Evolutionary conservation across 192 early-diverging fungal species (phyloP).

Genomic region (Polychytrium aggregatum): DNA sequence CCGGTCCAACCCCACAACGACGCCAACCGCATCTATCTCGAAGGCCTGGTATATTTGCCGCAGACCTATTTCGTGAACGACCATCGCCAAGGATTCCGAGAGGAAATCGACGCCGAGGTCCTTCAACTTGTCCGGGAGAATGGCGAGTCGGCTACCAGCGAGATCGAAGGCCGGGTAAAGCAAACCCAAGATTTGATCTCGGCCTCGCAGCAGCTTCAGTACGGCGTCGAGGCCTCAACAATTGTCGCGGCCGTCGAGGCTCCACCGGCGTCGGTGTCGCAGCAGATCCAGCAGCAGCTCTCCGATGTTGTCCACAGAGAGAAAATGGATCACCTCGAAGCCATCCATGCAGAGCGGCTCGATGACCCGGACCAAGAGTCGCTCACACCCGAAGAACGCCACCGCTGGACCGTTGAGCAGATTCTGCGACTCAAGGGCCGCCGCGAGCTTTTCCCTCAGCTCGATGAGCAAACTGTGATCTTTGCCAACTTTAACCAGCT

Average conservation of each 20-base stretch:
- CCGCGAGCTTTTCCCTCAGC: constrained; percentile 67
- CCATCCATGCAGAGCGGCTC: constrained; percentile 1
- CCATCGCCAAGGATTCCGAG: constrained; percentile 83
- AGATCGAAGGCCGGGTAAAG: too few species aligned
- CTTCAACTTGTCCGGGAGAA: constrained; percentile 11
- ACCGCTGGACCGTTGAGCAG: constrained; percentile 68
- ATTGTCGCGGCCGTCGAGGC: not conserved
- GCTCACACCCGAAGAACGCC: constrained; percentile 6
- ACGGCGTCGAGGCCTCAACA: too few species aligned
- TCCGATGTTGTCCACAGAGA: not conserved
- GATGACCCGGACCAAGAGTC: constrained; percentile 11
- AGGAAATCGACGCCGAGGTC: constrained; percentile 47
- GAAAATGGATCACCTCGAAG: constrained; percentile 2
- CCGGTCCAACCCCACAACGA: constrained; percentile 10
- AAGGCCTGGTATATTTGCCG: constrained; percentile 86
- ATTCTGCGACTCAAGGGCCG: constrained; percentile 74
- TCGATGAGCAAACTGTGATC: constrained; percentile 74
- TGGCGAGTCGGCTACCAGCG: constrained; percentile 6
- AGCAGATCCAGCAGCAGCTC: not conserved
- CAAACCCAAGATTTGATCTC: too few species aligned
- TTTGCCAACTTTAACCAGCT: constrained; percentile 97
- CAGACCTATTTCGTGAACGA: constrained; percentile 92
- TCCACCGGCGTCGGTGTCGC: not conserved
- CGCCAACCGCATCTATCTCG: constrained; percentile 52
- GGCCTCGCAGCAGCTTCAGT: not conserved